These are phyloP conservation scores for Zygnema circumcarinatum DNA, from an alignment of 139 green algal species.

Conservation along the genomic window DNA sequence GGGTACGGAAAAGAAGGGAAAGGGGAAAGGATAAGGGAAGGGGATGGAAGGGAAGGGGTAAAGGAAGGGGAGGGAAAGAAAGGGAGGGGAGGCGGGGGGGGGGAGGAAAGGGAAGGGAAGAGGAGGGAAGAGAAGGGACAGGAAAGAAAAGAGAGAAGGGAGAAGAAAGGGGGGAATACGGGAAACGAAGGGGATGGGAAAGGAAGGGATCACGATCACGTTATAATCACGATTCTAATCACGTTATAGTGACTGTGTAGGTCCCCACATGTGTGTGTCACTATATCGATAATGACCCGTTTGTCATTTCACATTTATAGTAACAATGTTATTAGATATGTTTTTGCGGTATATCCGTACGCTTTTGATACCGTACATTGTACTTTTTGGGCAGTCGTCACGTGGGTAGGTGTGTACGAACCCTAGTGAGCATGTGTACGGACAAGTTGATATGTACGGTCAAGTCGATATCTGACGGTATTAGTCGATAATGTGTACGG, in stretches of 20 bases:
- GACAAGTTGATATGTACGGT: no score
- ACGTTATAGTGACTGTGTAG: background rate
- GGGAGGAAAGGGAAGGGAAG: slow-evolving; percentile 14
- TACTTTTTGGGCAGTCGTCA: no score
- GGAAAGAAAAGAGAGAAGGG: slow-evolving; percentile 1
- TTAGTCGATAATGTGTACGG: no score
- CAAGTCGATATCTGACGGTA: no score
- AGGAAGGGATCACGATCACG: background rate
- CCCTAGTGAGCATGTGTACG: no score
- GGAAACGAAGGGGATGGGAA: no score
- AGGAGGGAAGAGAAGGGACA: no score
- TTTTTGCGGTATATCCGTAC: no score
- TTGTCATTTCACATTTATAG: background rate
- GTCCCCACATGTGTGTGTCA: background rate
- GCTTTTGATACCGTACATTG: no score
- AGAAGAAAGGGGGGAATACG: slow-evolving; percentile 7
- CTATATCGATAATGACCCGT: background rate
- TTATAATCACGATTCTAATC: background rate
- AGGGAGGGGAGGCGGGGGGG: background rate
- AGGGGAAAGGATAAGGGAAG: slow-evolving; percentile 3
- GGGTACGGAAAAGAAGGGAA: slow-evolving; percentile 16
- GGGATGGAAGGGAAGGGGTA: slow-evolving; percentile 4
- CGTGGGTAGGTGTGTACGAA: no score
- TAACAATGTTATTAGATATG: background rate
- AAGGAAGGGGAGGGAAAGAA: slow-evolving; percentile 12